Evolutionary conservation across 1,284 basidiomycete species (phyloP), one percentile per base, ranked within the genome.

Genomic region (Ceratobasidium sp.): DNA sequence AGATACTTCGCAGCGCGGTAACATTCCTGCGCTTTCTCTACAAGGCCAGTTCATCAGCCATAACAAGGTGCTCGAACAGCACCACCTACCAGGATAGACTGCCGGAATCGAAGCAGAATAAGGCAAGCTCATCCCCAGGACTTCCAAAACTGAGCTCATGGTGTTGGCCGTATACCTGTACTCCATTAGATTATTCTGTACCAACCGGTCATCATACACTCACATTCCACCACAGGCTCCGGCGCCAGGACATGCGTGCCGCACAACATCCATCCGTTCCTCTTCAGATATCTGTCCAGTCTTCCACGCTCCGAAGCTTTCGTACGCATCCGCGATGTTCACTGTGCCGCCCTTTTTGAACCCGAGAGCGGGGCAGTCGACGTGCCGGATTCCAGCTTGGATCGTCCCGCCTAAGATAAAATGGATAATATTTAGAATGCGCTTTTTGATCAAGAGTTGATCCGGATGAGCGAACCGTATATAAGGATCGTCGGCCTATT

Each of bases 81-180:
- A 13, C 27, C 48, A 80, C 83, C 76, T 72, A 89, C 91, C 86
- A 74, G 92, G 87, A 81, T 91, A 91, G 46, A 88, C 83, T 6
- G 95, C 95, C 0, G 95, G 95, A 39, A 87, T 94, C 76, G 92
- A 92, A 0, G 94, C 91, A 39, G 93, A 94, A 79, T 94, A 94
- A 0, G 96, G 96, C 34, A 98, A 84, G 22, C 94, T 93, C 88
- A 98, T 92, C 41, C 96, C 96, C 76, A 98, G 87, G 0, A 93
- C 95, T 82, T 98, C 96, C 48, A 97, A 87, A 22, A 91, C 90
- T 43, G 92, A 91, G 77, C 93, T 94, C 94, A 96, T 95, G 1
- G 94, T 95, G 77, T 95, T 94, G 27, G 93, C 93, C 4, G 88
- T 88, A 53, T 74, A 74, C 59, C 58, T 54, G 22, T 53, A 59